Conservation (phyloP, 768 basidiomycete species). For the Leccinum truebloodii region DNA sequence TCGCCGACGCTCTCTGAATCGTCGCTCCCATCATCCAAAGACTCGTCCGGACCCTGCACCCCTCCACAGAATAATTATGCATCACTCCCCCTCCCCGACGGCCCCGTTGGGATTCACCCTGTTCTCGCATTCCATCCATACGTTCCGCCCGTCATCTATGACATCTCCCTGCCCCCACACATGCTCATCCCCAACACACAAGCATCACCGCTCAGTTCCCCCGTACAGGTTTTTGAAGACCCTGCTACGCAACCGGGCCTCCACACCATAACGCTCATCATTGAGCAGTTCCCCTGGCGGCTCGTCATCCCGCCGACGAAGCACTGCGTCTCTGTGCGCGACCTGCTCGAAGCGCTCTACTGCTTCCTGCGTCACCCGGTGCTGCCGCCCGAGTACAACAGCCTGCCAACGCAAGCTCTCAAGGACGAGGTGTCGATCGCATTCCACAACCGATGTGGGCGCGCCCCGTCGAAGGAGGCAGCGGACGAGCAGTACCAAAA, state of each 20-base stretch:
- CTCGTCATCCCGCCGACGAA: constrained; percentile 32
- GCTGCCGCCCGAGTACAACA: constrained; percentile 41
- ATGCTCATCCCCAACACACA: constrained; percentile 25
- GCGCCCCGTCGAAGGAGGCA: constrained; percentile 30
- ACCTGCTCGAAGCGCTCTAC: constrained; percentile 51
- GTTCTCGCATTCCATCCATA: constrained; percentile 32
- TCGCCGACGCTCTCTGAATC: constrained; percentile 31
- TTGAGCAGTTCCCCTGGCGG: constrained; percentile 36
- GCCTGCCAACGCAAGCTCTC: constrained; percentile 34
- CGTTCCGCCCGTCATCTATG: constrained; percentile 23
- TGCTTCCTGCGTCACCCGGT: constrained; percentile 42
- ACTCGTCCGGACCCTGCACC: constrained; percentile 30
- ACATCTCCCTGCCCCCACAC: constrained; percentile 20
- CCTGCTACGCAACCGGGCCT: constrained; percentile 35
- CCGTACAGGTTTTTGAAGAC: constrained; percentile 24
- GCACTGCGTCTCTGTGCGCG: constrained; percentile 41
- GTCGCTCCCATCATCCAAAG: constrained; percentile 32
- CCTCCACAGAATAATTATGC: constrained; percentile 29
- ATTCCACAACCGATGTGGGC: constrained; percentile 42
- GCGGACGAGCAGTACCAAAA: constrained; percentile 43
- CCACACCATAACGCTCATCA: constrained; percentile 32
- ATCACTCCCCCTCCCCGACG: constrained; percentile 24
- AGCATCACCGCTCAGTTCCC: constrained; percentile 28
- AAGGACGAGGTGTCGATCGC: constrained; percentile 42
- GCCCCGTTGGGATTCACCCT: constrained; percentile 33